These are phyloP conservation scores for Phytophthora tubulina DNA, from an alignment of 352 stramenopile species.

Conservation along the genomic window DNA sequence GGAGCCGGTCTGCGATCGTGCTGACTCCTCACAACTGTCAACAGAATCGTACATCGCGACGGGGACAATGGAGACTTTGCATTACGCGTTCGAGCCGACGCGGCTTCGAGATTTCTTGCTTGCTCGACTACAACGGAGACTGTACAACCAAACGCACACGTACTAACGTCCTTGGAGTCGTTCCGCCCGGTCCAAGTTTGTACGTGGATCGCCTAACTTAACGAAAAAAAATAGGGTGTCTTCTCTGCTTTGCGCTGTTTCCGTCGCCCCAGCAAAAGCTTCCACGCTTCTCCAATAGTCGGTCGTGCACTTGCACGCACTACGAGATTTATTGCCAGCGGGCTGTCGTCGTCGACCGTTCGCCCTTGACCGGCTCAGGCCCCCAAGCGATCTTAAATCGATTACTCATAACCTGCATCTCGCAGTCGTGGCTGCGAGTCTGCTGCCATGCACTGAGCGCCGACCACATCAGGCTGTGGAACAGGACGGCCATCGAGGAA, in stretches of 20 bases:
- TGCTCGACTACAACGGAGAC: constrained; percentile 1
- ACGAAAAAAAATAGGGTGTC: not conserved
- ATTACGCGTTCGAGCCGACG: constrained; percentile 3
- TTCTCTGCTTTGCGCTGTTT: not conserved
- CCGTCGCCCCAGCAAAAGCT: constrained; percentile 11
- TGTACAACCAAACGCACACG: constrained; percentile 13
- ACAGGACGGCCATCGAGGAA: constrained; percentile 22
- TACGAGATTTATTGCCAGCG: not conserved
- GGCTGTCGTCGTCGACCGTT: constrained; percentile 3
- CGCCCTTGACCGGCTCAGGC: not conserved
- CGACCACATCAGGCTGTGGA: constrained; percentile 18
- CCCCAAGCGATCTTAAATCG: constrained; percentile 2
- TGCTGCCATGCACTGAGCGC: not conserved
- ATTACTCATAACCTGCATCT: constrained; percentile 17
- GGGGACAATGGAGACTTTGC: not conserved
- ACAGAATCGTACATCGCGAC: constrained; percentile 9
- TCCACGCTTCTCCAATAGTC: constrained; percentile 12
- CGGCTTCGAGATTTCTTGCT: not conserved
- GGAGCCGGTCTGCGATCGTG: constrained; percentile 10
- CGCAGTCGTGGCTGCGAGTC: constrained; percentile 6
- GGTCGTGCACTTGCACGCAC: too few relatives aligned
- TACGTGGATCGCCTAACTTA: constrained; percentile 2
- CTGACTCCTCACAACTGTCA: constrained; percentile 22
- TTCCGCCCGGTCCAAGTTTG: not conserved
- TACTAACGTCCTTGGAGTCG: not conserved